Evolutionary conservation across 1,139 yeast species (phyloP).

Genomic region (Maudiozyma humilis): DNA sequence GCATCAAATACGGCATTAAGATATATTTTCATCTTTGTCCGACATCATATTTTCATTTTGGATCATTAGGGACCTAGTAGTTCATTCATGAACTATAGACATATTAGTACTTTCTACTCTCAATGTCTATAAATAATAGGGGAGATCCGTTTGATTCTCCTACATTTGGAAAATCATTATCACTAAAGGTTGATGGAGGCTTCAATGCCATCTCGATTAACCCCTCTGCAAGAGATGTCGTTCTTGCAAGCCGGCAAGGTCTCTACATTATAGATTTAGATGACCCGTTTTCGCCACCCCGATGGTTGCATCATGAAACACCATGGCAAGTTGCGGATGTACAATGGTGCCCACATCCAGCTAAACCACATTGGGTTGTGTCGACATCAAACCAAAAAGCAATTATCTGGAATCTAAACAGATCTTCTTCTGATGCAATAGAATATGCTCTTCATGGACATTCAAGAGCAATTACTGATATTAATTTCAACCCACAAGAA

Average conservation of each 20-base stretch:
- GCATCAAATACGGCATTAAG: too few species aligned
- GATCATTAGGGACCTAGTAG: too few species aligned
- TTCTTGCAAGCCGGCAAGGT: constrained; percentile 76
- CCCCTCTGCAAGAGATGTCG: constrained; percentile 91
- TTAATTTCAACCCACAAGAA: constrained; percentile 79
- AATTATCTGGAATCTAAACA: constrained; percentile 79
- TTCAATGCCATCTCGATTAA: constrained; percentile 89
- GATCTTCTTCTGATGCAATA: constrained; percentile 71
- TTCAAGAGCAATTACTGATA: constrained; percentile 88
- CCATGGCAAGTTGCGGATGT: constrained; percentile 99
- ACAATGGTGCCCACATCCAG: constrained; percentile 90
- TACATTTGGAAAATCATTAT: constrained; percentile 71
- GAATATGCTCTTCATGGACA: constrained; percentile 84
- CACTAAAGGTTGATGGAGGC: constrained; percentile 83
- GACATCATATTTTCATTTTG: too few species aligned
- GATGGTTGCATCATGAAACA: constrained; percentile 86
- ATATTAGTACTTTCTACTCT: neutral
- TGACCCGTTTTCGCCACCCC: constrained; percentile 90
- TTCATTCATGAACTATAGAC: neutral
- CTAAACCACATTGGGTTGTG: constrained; percentile 83
- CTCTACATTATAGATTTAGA: constrained; percentile 84
- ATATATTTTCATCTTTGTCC: too few species aligned
- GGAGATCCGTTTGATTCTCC: constrained; percentile 25
- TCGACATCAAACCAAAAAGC: constrained; percentile 95
- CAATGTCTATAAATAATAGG: constrained; percentile 4